Base-by-base conservation (phyloP, 805 yeast species). In the Wickerhamomyces hampshirensis region DNA sequence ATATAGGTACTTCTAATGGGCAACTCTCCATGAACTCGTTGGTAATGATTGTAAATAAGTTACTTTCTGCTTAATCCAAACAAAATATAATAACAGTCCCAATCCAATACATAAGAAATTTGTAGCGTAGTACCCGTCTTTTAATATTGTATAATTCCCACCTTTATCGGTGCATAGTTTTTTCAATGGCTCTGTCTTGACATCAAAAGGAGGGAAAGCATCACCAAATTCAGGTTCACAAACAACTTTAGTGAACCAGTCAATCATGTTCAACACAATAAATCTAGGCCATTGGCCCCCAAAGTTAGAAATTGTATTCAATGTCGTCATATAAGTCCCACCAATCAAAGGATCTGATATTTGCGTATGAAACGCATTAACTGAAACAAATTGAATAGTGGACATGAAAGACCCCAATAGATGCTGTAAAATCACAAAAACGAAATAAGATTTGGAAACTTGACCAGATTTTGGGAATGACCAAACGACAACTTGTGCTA, bases 251-350 rank as follows among this genome's bases (percentile, higher is more conserved):
- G 97, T 84, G 48, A 88, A 74, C 47, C 68, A 72, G 60, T 91
- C 97, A 37, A 93, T 91, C 60, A 88, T 68, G 40, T 69, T 75
- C 47, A 88, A 71, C 2, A 91, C 80, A 23, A 93, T 65, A n/a
- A 86, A 65, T 37, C 87, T 71, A 2, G 98, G 98, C 98, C 98
- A 93, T 30, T 94, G 93, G 9, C 98, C 98, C 17, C 98, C 98
- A 39, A 91, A 70, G 57, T 93, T 93, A 28, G 94, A 78, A 32
- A 93, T 67, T 0, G 98, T 93, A 60, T 93, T 93, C 40, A 93
- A 67, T 1, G 95, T 80, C 0, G 98, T 93, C 98, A 93, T 91
- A 59, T 93, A 93, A 0, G 98, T 93, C 2, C 98, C 98, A 13
- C 98, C 98, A 50, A 93, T 85, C 14, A 79, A 62, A 0, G 98